Conservation (phyloP, 2,329 filamentous ascomycete genomes). For the Penicillium aurantiogriseum region DNA sequence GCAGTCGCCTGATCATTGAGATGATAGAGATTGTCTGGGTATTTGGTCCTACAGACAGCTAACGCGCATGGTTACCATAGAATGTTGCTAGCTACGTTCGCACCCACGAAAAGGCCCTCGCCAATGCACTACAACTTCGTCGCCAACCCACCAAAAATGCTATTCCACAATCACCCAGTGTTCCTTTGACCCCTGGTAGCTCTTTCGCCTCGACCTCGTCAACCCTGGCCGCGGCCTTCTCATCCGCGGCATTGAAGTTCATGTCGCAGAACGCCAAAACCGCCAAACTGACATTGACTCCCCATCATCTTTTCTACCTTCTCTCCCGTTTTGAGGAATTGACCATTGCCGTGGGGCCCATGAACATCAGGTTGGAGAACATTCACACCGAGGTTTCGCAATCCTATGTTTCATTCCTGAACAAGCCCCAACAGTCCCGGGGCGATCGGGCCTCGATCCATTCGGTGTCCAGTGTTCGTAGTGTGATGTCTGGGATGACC, state of each 20-base stretch:
- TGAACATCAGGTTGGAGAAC: slow-evolving; percentile 94
- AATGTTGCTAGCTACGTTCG: slow-evolving; percentile 95
- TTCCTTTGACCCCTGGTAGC: slow-evolving; percentile 53
- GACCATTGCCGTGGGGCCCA: slow-evolving; percentile 83
- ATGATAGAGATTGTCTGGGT: not conserved
- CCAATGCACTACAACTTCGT: slow-evolving; percentile 87
- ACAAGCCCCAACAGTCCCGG: slow-evolving; percentile 76
- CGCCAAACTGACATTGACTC: slow-evolving; percentile 85
- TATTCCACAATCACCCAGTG: slow-evolving; percentile 52
- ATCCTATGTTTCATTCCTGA: slow-evolving; percentile 91
- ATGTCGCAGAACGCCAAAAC: slow-evolving; percentile 83
- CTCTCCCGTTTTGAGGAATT: slow-evolving; percentile 94
- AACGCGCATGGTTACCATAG: slow-evolving; percentile 47
- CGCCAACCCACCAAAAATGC: slow-evolving; percentile 69
- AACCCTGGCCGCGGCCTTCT: slow-evolving; percentile 76
- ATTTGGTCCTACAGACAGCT: not conserved
- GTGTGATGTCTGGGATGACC: slow-evolving; percentile 96
- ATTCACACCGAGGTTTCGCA: slow-evolving; percentile 83
- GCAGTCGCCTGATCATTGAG: not conserved
- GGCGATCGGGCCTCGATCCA: slow-evolving; percentile 88
- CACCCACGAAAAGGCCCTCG: slow-evolving; percentile 93
- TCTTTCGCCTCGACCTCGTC: slow-evolving; percentile 67
- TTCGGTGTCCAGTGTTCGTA: slow-evolving; percentile 93
- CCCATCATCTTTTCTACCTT: slow-evolving; percentile 95
- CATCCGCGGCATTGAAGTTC: slow-evolving; percentile 80